Conservation (phyloP, 2,329 filamentous ascomycete genomes). For the Exophiala aquamarina region DNA sequence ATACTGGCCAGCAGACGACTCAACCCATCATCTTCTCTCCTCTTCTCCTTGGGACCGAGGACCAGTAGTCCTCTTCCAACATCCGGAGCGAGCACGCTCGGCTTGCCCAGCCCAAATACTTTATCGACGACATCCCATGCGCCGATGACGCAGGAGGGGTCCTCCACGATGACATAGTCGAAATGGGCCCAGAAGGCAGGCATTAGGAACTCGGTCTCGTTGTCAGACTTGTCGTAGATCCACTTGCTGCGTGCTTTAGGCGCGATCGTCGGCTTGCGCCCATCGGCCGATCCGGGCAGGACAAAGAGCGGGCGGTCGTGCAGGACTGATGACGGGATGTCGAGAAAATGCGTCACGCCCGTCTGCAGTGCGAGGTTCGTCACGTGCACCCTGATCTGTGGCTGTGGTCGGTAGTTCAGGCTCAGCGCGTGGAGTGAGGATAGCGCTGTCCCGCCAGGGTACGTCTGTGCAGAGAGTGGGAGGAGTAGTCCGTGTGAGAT, state of each 20-base stretch:
- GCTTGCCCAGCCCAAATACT: slow-evolving; percentile 52
- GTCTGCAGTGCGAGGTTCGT: slow-evolving; percentile 65
- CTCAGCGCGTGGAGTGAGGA: slow-evolving; percentile 38
- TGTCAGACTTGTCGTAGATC: slow-evolving; percentile 63
- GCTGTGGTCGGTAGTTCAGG: slow-evolving; percentile 25
- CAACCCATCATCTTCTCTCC: slow-evolving; percentile 35
- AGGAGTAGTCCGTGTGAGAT: slow-evolving; percentile 71
- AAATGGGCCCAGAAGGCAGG: slow-evolving; percentile 58
- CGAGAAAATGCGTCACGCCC: slow-evolving; percentile 61
- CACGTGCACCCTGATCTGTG: slow-evolving; percentile 48
- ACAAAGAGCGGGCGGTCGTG: slow-evolving; percentile 23
- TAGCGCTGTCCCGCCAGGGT: slow-evolving; percentile 85
- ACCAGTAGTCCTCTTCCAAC: slow-evolving; percentile 25
- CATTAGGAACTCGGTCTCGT: slow-evolving; percentile 47
- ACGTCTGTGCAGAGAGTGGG: slow-evolving; percentile 81
- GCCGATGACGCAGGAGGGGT: slow-evolving; percentile 47
- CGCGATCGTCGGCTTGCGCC: slow-evolving; percentile 18
- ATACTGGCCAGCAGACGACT: slow-evolving; percentile 30
- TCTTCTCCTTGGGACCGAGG: slow-evolving; percentile 20
- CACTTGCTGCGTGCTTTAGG: slow-evolving; percentile 36
- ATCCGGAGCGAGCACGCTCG: slow-evolving; percentile 49
- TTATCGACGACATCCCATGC: slow-evolving; percentile 54
- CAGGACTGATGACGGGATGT: slow-evolving; percentile 33
- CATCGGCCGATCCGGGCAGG: slow-evolving; percentile 28
- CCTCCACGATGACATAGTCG: slow-evolving; percentile 59